Evolutionary conservation across 257 asterid species (phyloP), one percentile per base, ranked within the genome.

Genomic region (Gentiana dahurica): DNA sequence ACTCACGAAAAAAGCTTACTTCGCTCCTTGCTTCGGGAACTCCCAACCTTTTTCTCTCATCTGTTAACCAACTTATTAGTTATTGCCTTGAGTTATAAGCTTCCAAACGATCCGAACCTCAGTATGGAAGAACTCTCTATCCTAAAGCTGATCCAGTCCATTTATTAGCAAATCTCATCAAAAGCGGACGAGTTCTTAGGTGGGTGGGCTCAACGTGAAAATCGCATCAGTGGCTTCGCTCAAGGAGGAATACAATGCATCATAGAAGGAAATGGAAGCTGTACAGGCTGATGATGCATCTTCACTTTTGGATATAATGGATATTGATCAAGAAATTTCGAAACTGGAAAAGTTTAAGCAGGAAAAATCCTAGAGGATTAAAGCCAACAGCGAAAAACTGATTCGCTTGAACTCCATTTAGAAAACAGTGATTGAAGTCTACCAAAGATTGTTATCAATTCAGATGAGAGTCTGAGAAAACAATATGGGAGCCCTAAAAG

Each of bases 311-410:
- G 46, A 62, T n/a, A 24, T 73, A 54, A n/a, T 46, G 51, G 76
- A 76, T 51, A 65, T 71, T 52, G 79, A 77, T 24, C 66, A 70
- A 13, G 57, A 70, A 49, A 70, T 73, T 36, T 75, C 79, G 0
- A 35, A 12, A n/a, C 57, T 77, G 33, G 70, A 70, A 69, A 58
- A 71, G 6, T 70, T 61, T 12, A 62, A 61, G 11, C 54, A 65
- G 12, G 57, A 46, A 38, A 54, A 73, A 13, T 24, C 60, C 12
- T 13, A 57, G 52, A 59, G 37, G n/a, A 57, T 68, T 12, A 48
- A 70, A 63, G 55, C n/a, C 36, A 67, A 67, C 57, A 55, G 56
- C 34, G 49, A 9, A 51, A 68, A 68, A 67, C 71, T 71, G 8
- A 60, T 51, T 41, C 66, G 55, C 9, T 56, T 34, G 6, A 36